Evolutionary conservation across 306 rosid species (phyloP).

Genomic region (Prunus salicina): DNA sequence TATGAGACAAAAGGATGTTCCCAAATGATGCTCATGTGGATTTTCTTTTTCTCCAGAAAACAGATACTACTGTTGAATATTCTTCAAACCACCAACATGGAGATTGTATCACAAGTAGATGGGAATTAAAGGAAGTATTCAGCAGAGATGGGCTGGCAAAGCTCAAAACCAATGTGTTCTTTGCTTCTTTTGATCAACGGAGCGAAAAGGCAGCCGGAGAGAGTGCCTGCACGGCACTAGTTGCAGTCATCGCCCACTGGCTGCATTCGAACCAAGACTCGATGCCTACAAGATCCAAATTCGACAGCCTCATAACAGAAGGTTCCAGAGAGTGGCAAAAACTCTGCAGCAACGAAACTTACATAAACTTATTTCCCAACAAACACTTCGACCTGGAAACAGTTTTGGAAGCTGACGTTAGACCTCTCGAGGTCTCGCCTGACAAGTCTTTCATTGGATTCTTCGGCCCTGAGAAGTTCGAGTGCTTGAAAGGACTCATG

Average conservation of each 20-base stretch:
- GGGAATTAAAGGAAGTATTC: conserved; percentile 44
- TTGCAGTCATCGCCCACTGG: conserved; percentile 76
- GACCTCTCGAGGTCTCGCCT: conserved; percentile 42
- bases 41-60: conserved; percentile 27
- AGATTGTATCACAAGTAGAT: conserved; percentile 15
- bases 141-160: conserved; percentile 62
- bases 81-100: conserved; percentile 14
- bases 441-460: conserved; percentile 64
- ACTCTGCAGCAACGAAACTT: conserved; percentile 42
- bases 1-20: background rate
- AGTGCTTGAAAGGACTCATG: conserved; percentile 63
- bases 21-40: background rate
- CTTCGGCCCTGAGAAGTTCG: conserved; percentile 74
- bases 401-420: conserved; percentile 51
- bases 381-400: conserved; percentile 80
- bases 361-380: conserved; percentile 51
- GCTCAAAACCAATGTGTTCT: conserved; percentile 59
- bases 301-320: conserved; percentile 55
- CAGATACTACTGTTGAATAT: background rate
- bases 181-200: conserved; percentile 71
- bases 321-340: conserved; percentile 73
- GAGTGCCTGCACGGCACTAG: conserved; percentile 76
- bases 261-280: conserved; percentile 43
- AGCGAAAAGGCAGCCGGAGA: conserved; percentile 62
- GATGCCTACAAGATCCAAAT: conserved; percentile 53